Percentiles rank a stretch among this genome's conserved stretches.
phyloP scores from a whole-genome alignment of 2,329 filamentous ascomycete genomes.

The Mollisia scopiformis region DNA sequence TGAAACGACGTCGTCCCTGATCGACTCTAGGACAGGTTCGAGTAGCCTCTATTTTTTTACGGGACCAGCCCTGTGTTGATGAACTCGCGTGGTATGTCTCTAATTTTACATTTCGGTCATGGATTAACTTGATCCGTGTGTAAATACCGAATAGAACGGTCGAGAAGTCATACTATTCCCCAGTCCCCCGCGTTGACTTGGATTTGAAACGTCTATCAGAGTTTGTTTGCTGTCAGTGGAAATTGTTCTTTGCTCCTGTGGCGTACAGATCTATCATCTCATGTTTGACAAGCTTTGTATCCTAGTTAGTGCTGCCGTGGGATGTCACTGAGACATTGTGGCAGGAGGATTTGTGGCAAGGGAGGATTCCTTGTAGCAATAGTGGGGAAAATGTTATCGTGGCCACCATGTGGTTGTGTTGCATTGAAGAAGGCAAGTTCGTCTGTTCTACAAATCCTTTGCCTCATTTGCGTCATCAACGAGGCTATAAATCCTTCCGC shows the following conservation, averaged over 20 bases:
- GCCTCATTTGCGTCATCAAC: no score
- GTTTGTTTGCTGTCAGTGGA: not conserved
- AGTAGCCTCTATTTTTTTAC: not conserved
- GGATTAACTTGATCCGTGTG: not conserved
- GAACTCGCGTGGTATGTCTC: not conserved
- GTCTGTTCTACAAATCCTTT: no score
- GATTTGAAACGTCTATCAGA: not conserved
- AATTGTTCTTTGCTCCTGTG: not conserved
- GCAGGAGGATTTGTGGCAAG: not conserved
- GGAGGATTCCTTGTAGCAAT: no score
- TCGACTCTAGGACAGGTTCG: not conserved
- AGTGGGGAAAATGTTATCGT: no score
- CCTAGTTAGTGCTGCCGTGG: not conserved
- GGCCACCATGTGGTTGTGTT: no score
- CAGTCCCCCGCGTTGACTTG: not conserved
- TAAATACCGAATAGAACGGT: not conserved
- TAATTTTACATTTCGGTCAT: not conserved
- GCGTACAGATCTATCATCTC: not conserved
- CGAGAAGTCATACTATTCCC: not conserved
- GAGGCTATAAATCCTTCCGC: no score
- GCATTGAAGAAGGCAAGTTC: no score
- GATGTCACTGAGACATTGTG: not conserved
- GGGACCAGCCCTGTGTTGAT: not conserved
- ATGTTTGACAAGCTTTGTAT: not conserved
- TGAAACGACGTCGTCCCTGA: slow-evolving; percentile 1